Conservation (phyloP, 2,329 filamentous ascomycete genomes). For the Aspergillus viridinutans region DNA sequence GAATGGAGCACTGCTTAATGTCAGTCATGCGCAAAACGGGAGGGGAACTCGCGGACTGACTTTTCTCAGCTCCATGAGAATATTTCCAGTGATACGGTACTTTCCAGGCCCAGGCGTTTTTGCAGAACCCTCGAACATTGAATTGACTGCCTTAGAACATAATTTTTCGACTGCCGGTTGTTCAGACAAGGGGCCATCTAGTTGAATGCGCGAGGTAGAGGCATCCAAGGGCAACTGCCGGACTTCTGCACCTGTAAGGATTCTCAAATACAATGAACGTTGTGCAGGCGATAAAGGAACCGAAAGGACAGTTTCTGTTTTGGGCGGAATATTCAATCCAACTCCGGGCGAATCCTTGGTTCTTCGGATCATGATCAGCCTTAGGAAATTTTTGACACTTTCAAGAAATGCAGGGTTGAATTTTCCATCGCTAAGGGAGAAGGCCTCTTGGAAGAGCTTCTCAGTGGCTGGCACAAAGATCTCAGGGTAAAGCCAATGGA, state of each 20-base stretch:
- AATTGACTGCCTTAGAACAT: background rate
- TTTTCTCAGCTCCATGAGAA: constrained; percentile 54
- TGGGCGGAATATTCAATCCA: constrained; percentile 52
- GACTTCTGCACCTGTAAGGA: constrained; percentile 51
- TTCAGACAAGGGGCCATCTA: background rate
- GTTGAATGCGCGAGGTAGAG: constrained; percentile 21
- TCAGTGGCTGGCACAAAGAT: constrained; percentile 51
- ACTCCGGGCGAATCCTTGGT: constrained; percentile 55
- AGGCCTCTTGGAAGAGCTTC: constrained; percentile 52
- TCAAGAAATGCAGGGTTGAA: constrained; percentile 53
- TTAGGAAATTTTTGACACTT: constrained; percentile 49
- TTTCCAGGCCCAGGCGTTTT: constrained; percentile 11
- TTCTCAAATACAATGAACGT: constrained; percentile 54
- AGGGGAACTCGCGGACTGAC: constrained; percentile 6
- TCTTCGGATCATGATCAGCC: constrained; percentile 56
- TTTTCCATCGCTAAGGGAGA: constrained; percentile 53
- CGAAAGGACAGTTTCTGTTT: constrained; percentile 55
- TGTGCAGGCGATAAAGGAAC: constrained; percentile 58
- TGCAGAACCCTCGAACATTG: background rate
- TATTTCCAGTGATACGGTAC: constrained; percentile 38
- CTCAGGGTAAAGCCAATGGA: constrained; percentile 57
- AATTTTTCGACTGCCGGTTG: constrained; percentile 36
- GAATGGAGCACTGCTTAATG: constrained; percentile 43
- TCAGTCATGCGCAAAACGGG: constrained; percentile 1
- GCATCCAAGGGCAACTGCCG: constrained; percentile 40